Evolutionary conservation across 2,329 filamentous ascomycete species (phyloP).

Genomic region (Penicillium italicum): DNA sequence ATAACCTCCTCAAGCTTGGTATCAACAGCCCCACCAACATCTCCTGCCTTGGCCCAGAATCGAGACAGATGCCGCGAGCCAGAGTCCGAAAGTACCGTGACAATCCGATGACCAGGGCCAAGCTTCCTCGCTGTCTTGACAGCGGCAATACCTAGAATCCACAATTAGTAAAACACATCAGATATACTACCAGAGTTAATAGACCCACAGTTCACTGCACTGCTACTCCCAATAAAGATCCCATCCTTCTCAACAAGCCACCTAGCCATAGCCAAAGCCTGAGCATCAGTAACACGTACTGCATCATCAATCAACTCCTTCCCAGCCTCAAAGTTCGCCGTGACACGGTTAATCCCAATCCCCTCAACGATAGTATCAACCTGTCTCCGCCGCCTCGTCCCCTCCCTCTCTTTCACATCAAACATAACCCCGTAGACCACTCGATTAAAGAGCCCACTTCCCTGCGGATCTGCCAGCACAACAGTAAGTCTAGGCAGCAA

Average conservation of each 20-base stretch:
- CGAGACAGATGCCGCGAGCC: constrained; percentile 51
- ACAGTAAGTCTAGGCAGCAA: constrained; percentile 61
- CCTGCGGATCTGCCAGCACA: constrained; percentile 88
- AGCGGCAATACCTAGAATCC: constrained; percentile 44
- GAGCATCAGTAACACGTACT: constrained; percentile 78
- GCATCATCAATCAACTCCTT: constrained; percentile 86
- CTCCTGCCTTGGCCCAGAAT: constrained; percentile 49
- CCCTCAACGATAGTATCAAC: constrained; percentile 96
- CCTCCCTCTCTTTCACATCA: constrained; percentile 80
- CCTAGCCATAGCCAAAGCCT: constrained; percentile 89
- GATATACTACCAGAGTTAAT: constrained; percentile 8
- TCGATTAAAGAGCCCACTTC: constrained; percentile 88
- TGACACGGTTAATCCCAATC: constrained; percentile 92
- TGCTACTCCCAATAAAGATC: constrained; percentile 90
- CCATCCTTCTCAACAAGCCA: constrained; percentile 96
- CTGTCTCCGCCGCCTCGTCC: constrained; percentile 81
- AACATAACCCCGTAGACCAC: constrained; percentile 96
- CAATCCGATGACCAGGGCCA: constrained; percentile 48
- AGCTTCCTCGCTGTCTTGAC: constrained; percentile 46
- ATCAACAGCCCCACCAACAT: constrained; percentile 44
- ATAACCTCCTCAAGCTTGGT: constrained; percentile 48
- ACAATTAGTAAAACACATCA: constrained; percentile 8
- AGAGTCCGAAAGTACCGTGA: constrained; percentile 51
- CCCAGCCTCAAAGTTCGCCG: constrained; percentile 85
- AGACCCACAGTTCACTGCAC: constrained; percentile 81